Conservation (phyloP, 2,329 filamentous ascomycete genomes). For the Neoascochyta sp. region DNA sequence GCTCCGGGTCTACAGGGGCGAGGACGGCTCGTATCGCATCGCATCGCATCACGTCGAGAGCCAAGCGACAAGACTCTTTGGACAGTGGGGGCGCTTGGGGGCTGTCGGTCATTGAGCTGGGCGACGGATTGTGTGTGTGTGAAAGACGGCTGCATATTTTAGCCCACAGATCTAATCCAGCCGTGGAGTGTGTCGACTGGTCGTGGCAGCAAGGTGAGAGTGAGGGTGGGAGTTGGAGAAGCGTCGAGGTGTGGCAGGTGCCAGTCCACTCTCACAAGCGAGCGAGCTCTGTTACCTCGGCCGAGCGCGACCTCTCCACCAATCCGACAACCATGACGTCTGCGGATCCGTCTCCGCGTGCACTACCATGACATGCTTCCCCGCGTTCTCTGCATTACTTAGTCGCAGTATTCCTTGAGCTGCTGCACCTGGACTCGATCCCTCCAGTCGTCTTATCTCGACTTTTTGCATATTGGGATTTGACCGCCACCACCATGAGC, state of each 20-base stretch:
- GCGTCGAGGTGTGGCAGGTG: too few species aligned
- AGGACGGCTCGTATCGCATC: background rate
- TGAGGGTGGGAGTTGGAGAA: too few species aligned
- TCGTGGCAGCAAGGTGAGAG: slow-evolving; percentile 1
- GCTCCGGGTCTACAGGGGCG: slow-evolving; percentile 12
- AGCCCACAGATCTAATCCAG: background rate
- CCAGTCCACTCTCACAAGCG: slow-evolving; percentile 23
- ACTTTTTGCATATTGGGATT: slow-evolving; percentile 3
- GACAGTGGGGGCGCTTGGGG: too few species aligned
- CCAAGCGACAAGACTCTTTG: too few species aligned
- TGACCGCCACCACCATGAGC: slow-evolving; percentile 14
- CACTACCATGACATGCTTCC: slow-evolving; percentile 17
- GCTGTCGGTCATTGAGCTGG: too few species aligned
- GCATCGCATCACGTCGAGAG: background rate
- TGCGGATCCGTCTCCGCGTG: slow-evolving; percentile 21
- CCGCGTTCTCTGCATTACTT: slow-evolving; percentile 15
- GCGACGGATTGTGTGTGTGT: too few species aligned
- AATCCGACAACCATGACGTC: slow-evolving; percentile 23
- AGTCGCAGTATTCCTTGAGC: slow-evolving; percentile 1
- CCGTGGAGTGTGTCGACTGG: background rate
- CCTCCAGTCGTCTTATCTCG: background rate
- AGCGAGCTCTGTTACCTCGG: slow-evolving; percentile 4
- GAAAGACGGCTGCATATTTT: background rate
- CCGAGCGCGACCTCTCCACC: slow-evolving; percentile 11
- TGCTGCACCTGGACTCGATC: too few species aligned